Percentiles rank a stretch among this genome's conserved stretches.
phyloP scores from a whole-genome alignment of 2,329 filamentous ascomycete genomes.

The Scedosporium aurantiacum region DNA sequence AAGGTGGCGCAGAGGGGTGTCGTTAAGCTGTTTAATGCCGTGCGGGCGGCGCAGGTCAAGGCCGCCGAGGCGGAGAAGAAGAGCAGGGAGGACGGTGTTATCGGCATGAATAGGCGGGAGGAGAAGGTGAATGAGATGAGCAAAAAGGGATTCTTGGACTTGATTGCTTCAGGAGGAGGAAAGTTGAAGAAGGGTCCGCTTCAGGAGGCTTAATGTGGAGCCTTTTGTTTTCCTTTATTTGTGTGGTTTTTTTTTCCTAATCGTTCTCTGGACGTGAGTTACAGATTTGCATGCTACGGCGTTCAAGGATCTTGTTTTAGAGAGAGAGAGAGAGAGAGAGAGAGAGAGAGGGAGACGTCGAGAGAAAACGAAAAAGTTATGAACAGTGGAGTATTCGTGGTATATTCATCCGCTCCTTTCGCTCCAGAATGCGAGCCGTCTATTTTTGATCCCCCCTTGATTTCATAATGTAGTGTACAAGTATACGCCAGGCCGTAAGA shows the following conservation, averaged over 20 bases:
- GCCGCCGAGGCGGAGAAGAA: conserved; percentile 65
- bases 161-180: conserved; percentile 61
- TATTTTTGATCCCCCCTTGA: background rate
- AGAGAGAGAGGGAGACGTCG: background rate
- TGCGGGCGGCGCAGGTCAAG: conserved; percentile 83
- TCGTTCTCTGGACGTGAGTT: background rate
- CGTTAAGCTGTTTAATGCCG: conserved; percentile 91
- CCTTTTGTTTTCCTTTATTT: background rate
- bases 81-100: conserved; percentile 58
- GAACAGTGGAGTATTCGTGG: background rate
- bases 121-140: conserved; percentile 92
- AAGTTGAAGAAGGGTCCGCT: conserved; percentile 46
- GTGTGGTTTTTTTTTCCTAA: background rate
- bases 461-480: conserved; percentile 6
- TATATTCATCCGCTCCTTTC: background rate
- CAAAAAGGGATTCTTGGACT: conserved; percentile 88
- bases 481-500: background rate
- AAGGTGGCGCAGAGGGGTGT: conserved; percentile 91
- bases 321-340: background rate
- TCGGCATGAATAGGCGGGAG: conserved; percentile 70
- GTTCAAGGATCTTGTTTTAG: background rate
- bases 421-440: background rate
- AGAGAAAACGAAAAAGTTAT: background rate
- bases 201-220: conserved; percentile 38
- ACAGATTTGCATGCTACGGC: background rate